Conservation (phyloP, 306 rosid genomes). For the Cucurbita pepo region DNA sequence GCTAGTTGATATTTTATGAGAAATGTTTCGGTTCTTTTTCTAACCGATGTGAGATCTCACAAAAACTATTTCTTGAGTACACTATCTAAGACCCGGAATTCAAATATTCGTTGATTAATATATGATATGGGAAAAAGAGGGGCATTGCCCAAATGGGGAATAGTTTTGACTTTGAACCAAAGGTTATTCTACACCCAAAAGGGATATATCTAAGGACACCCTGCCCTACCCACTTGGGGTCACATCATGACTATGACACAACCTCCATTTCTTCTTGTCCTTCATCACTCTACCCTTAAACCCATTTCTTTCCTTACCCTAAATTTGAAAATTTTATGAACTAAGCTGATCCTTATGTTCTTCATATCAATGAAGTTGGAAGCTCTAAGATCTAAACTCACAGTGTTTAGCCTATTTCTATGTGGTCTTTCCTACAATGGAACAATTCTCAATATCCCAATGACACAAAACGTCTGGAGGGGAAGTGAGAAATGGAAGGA, state of each 20-base stretch:
- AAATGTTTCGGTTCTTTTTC: too few species aligned
- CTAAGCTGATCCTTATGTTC: too few species aligned
- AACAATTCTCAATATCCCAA: neutral
- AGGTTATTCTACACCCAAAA: neutral
- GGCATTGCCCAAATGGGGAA: neutral
- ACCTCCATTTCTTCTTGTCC: neutral
- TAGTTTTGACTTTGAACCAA: neutral
- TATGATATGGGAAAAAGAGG: neutral
- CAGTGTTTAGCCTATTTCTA: neutral
- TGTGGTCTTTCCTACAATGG: neutral
- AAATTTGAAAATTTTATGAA: neutral
- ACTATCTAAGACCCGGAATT: too few species aligned
- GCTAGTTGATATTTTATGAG: too few species aligned
- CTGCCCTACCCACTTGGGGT: slow-evolving; percentile 3
- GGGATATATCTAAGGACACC: neutral
- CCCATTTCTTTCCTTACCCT: neutral
- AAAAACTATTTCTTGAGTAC: too few species aligned
- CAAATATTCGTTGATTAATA: too few species aligned
- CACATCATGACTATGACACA: neutral
- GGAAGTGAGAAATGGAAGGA: slow-evolving; percentile 4
- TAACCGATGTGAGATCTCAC: too few species aligned
- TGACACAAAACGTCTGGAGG: neutral
- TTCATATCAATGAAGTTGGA: too few species aligned
- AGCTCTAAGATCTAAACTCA: neutral
- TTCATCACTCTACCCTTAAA: neutral